A percentile compares a stretch with the other conserved stretches of the same genome.
Evolutionary conservation across 2,329 filamentous ascomycete genomes (phyloP).

Genomic region (Arthrobotrys entomopaga): DNA sequence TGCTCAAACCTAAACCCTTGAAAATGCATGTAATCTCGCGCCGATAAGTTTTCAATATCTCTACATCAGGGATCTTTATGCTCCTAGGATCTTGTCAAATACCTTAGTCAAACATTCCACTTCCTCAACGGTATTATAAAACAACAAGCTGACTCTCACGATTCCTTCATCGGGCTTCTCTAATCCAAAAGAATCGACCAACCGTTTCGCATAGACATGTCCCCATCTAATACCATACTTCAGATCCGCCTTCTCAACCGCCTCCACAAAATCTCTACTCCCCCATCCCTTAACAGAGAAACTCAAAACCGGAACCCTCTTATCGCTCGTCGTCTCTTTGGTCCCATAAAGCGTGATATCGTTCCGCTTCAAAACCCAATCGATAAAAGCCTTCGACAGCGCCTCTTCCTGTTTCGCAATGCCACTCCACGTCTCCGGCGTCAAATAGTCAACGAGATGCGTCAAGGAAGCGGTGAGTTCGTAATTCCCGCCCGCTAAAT

Average conservation of each 20-base stretch:
- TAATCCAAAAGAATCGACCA: conserved; percentile 39
- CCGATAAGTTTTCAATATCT: not conserved
- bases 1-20: too few relatives aligned
- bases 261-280: conserved; percentile 45
- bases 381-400: conserved; percentile 70
- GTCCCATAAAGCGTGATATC: conserved; percentile 68
- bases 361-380: conserved; percentile 68
- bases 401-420: conserved; percentile 71
- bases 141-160: conserved; percentile 44
- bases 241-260: conserved; percentile 33
- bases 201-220: conserved; percentile 43
- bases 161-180: conserved; percentile 50
- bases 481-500: conserved; percentile 75
- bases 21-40: too few relatives aligned
- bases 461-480: conserved; percentile 75
- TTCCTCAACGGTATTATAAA: conserved; percentile 53
- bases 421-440: conserved; percentile 64
- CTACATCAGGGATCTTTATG: not conserved
- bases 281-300: conserved; percentile 50
- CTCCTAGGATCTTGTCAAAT: conserved; percentile 27
- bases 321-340: conserved; percentile 23
- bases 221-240: conserved; percentile 50
- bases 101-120: conserved; percentile 50
- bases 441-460: conserved; percentile 71
- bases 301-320: conserved; percentile 38